Base-by-base conservation (phyloP, 1,139 yeast species). In the Pneumocystis jirovecii region DNA sequence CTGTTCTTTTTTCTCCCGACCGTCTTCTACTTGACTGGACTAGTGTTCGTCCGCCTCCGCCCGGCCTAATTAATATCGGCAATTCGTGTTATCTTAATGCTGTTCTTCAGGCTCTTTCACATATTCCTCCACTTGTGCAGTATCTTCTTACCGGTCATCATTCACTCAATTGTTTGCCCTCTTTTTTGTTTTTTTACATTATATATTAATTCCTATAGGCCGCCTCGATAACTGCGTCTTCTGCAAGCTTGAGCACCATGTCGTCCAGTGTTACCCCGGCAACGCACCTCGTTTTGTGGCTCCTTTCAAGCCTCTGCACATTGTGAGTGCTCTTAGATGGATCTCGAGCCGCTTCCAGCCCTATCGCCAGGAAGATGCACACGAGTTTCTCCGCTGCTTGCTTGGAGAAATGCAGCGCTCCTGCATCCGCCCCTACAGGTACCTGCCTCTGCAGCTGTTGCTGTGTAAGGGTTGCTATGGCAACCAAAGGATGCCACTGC, bases 51-150 rank as follows among this genome's bases (percentile, higher is more conserved):
- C 64, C 62, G 3, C 78, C 81, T 40, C 95, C 97, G 0, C 79
- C 85, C 35, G 98, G 98, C 0, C 79, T 93, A 65, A 76, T 88
- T 66, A 93, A 93, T 74, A 91, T 87, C 69, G 97, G 97, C 39
- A 97, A 93, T 61, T 93, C 97, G 3, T 93, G 98, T 74, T 93
- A 91, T 75, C 90, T 93, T 84, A 93, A 93, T 74, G 86, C 96
- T 1, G 97, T 97, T 2, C 85, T 93, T 61, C 98, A 93, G 76
- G 85, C 95, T 0, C 77, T 93, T 78, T 75, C 91, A 60, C 98
- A 93, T 72, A 83, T 90, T 29, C 97, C 98, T 1, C 95, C 97
- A 1, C 76, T 93, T 66, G 90, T 87, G 70, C 93, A 89, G 73
- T 93, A 91, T 73, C 78, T 93, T 66, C 79, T 81, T 64, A 93